Evolutionary conservation across 1,284 basidiomycete species (phyloP).

Genomic region (Marasmius tenuissimus): DNA sequence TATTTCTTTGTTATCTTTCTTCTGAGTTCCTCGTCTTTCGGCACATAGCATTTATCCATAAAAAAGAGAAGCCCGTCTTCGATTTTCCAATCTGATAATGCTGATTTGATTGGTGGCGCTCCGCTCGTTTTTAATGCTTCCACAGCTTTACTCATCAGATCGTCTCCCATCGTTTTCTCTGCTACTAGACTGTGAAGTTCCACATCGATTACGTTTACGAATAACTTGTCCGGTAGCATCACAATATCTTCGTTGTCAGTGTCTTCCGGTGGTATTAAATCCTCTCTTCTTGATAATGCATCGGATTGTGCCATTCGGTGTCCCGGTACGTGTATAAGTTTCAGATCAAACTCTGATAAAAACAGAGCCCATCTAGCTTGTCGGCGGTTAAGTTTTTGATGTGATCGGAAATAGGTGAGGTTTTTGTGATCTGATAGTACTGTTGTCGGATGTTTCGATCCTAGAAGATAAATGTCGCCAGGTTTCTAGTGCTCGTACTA

Average conservation of each 20-base stretch:
- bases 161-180: neutral
- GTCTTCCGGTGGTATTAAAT: constrained; percentile 15
- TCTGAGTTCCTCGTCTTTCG: neutral
- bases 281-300: constrained; percentile 17
- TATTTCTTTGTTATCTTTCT: neutral
- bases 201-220: constrained; percentile 11
- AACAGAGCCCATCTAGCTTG: constrained; percentile 36
- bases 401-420: constrained; percentile 7
- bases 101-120: neutral
- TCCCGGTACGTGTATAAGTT: constrained; percentile 14
- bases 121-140: neutral
- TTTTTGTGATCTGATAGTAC: no score
- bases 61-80: neutral
- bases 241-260: constrained; percentile 17
- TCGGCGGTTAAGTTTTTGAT: constrained; percentile 29
- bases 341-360: constrained; percentile 29
- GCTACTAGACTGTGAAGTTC: constrained; percentile 4
- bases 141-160: neutral
- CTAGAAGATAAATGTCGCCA: constrained; percentile 27
- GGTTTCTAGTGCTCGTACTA: constrained; percentile 18
- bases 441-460: neutral
- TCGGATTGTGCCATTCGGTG: constrained; percentile 11
- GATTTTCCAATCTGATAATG: neutral
- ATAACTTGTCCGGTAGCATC: constrained; percentile 15
- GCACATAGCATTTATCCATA: neutral